Conservation (phyloP, 495 filamentous ascomycete species). For the Aspergillus ellipticus region DNA sequence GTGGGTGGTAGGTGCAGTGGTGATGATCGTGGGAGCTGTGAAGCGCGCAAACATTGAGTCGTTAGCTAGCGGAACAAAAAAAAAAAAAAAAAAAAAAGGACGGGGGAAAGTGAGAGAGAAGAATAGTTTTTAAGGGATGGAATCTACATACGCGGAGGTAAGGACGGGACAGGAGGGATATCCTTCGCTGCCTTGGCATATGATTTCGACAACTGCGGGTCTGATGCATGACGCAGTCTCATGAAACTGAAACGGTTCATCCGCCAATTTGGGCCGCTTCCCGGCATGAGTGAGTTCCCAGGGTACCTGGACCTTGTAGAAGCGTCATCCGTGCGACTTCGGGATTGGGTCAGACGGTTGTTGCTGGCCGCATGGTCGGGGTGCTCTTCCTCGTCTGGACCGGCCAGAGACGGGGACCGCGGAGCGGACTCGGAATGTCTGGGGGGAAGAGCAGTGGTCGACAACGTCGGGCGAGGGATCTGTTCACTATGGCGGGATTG, state of each 20-base stretch:
- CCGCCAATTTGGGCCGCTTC: conserved; percentile 28
- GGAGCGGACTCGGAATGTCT: conserved; percentile 40
- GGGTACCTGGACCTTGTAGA: conserved; percentile 13
- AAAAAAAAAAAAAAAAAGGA: too few relatives aligned
- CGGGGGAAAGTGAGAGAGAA: background rate
- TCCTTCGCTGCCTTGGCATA: conserved; percentile 63
- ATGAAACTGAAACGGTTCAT: conserved; percentile 80
- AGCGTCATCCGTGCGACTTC: conserved; percentile 13
- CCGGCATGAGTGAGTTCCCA: conserved; percentile 16
- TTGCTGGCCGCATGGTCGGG: conserved; percentile 6
- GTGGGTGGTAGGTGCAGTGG: conserved; percentile 81
- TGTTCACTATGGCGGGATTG: conserved; percentile 42
- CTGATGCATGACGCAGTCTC: conserved; percentile 88
- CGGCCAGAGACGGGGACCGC: conserved; percentile 23
- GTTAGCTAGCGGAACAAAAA: background rate
- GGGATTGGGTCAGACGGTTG: conserved; percentile 14
- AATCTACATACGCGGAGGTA: conserved; percentile 62
- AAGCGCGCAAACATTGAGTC: background rate
- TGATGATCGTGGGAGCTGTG: conserved; percentile 85
- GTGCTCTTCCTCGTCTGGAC: conserved; percentile 16
- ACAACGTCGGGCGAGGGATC: conserved; percentile 35
- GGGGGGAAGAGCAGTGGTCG: conserved; percentile 26
- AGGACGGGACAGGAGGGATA: conserved; percentile 69
- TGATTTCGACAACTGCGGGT: conserved; percentile 83
- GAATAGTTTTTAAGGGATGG: background rate